phyloP scores from a whole-genome alignment of 2,329 filamentous ascomycete genomes.

The Malbranchea cinnamomea region DNA sequence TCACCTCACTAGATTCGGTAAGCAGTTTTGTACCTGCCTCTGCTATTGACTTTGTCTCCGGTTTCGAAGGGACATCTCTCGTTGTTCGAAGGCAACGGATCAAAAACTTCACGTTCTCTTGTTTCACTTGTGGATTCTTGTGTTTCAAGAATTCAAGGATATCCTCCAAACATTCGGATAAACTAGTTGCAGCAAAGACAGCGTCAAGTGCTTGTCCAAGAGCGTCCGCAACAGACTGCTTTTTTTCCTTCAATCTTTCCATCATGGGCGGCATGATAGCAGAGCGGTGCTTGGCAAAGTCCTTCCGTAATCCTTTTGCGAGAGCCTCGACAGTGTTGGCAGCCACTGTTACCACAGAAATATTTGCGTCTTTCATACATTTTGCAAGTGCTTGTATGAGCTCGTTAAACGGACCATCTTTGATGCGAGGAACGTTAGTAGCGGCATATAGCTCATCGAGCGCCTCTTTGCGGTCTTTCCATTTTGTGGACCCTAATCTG shows the following conservation, averaged over 20 bases:
- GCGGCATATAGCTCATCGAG: conserved; percentile 65
- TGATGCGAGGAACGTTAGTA: conserved; percentile 77
- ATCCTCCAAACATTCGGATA: conserved; percentile 84
- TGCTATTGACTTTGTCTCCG: conserved; percentile 73
- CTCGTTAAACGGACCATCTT: conserved; percentile 78
- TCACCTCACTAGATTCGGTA: conserved; percentile 71
- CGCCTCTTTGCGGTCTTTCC: conserved; percentile 95
- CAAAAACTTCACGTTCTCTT: conserved; percentile 88
- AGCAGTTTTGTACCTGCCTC: conserved; percentile 80
- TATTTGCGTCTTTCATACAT: conserved; percentile 97
- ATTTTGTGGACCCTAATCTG: conserved; percentile 76
- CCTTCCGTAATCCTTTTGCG: conserved; percentile 66
- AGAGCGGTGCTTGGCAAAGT: conserved; percentile 66
- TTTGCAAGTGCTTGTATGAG: conserved; percentile 75
- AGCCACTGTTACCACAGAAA: conserved; percentile 82
- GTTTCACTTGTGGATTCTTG: conserved; percentile 97
- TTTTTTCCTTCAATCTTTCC: conserved; percentile 96
- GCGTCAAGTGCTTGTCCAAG: conserved; percentile 71
- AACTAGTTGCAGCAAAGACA: conserved; percentile 48
- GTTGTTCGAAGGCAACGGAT: conserved; percentile 74
- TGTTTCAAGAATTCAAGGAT: conserved; percentile 70
- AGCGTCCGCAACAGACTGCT: conserved; percentile 73
- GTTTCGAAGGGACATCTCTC: conserved; percentile 65
- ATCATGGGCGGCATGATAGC: conserved; percentile 77
- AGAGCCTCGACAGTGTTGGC: conserved; percentile 84